Percentiles rank a stretch among this genome's conserved stretches.
These are phyloP conservation scores for Geotrichum reessii DNA, from an alignment of 1,139 yeast genomes.

Conservation along the genomic window DNA sequence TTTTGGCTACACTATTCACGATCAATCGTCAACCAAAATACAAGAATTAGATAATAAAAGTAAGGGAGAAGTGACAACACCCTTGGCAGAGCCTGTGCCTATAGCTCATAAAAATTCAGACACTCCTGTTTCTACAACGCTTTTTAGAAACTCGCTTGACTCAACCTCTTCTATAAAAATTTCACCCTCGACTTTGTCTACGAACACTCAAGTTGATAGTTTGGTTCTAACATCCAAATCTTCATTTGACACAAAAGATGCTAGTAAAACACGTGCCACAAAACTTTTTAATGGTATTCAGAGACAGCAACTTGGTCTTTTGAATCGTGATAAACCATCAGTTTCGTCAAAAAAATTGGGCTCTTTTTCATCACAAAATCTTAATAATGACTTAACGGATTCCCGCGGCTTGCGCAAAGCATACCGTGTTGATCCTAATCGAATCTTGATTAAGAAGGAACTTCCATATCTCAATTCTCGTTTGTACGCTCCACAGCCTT, in stretches of 20 bases:
- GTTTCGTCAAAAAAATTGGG: neutral
- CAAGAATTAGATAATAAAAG: neutral
- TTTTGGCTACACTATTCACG: conserved; percentile 1
- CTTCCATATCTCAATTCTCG: conserved; percentile 12
- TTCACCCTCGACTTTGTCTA: neutral
- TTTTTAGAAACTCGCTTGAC: neutral
- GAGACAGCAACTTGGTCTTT: neutral
- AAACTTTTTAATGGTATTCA: neutral
- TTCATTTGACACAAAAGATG: neutral
- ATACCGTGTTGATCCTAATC: neutral
- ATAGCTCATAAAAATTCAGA: neutral
- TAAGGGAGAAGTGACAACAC: neutral
- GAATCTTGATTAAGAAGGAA: neutral
- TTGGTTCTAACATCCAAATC: neutral
- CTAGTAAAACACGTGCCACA: neutral
- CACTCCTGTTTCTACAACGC: neutral
- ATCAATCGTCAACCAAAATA: neutral
- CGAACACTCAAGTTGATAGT: neutral
- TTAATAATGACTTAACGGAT: neutral
- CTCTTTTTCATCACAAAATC: neutral
- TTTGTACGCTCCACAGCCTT: neutral
- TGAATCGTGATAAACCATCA: neutral
- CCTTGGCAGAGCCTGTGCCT: neutral
- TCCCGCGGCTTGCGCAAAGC: neutral
- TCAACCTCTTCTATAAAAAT: neutral